phyloP scores from a whole-genome alignment of 2,329 filamentous ascomycete genomes.

The Achaetomium macrosporum region DNA sequence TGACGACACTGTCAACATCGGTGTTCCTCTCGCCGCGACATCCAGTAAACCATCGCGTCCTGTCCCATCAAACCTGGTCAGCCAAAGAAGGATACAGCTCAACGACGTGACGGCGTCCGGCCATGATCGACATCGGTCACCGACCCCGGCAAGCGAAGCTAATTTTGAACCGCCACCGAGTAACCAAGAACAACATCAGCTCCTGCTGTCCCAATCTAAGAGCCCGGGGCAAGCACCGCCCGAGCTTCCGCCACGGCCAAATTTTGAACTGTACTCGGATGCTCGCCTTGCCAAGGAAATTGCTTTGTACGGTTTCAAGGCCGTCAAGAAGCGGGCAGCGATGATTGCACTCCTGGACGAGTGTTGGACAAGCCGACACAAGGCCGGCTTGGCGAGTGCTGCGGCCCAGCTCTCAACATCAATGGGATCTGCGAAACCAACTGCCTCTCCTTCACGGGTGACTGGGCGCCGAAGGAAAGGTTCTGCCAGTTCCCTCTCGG shows the following conservation, averaged over 20 bases:
- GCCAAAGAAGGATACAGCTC: not conserved
- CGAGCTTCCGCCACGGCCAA: slow-evolving; percentile 36
- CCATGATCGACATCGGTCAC: not conserved
- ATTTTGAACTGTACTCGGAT: slow-evolving; percentile 57
- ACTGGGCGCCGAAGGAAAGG: slow-evolving; percentile 33
- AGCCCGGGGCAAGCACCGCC: slow-evolving; percentile 7
- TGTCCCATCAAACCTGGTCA: not conserved
- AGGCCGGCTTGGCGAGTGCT: slow-evolving; percentile 9
- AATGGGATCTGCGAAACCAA: slow-evolving; percentile 13
- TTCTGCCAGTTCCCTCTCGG: slow-evolving; percentile 13
- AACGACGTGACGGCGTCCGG: not conserved
- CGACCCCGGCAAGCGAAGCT: not conserved
- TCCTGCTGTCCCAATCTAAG: slow-evolving; percentile 23
- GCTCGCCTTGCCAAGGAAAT: slow-evolving; percentile 57
- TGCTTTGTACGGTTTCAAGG: slow-evolving; percentile 64
- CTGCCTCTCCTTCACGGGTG: slow-evolving; percentile 12
- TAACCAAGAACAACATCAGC: slow-evolving; percentile 29
- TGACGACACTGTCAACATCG: not conserved
- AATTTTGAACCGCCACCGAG: slow-evolving; percentile 28
- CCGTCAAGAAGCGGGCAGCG: slow-evolving; percentile 58
- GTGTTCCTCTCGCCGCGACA: not conserved
- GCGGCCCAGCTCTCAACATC: slow-evolving; percentile 14
- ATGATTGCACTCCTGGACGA: slow-evolving; percentile 66
- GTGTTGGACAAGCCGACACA: slow-evolving; percentile 61
- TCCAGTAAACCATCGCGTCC: not conserved